Evolutionary conservation across 768 basidiomycete species (phyloP), one percentile per base, ranked within the genome.

Genomic region (Polyporus arcularius): DNA sequence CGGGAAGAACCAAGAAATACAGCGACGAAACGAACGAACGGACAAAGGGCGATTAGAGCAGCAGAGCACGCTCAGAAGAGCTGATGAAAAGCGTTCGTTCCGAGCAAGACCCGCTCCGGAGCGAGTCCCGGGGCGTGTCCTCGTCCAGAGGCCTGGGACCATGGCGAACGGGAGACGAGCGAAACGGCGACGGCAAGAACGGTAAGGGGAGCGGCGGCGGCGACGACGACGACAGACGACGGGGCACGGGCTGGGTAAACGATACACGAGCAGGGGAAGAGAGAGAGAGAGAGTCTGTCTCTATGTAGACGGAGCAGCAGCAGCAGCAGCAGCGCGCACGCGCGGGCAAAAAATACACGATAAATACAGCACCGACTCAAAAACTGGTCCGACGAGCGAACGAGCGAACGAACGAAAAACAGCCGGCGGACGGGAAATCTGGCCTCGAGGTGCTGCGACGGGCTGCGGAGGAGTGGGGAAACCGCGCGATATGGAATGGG

Each of bases 341-440:
- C 49, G 26, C 41, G 40, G 39, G 38, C 57, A 55, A 58, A 57
- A 63, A 63, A 63, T 63, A 63, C 62, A 63, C 50, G 53, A 63
- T 63, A 63, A 63, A 63, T 63, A 63, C 62, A 63, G 43, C 53
- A 52, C 6, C 35, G 35, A 35, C 35, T 26, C 21, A 11, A 35
- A 35, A 1, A 35, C 11, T 35, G 35, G 35, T 6, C 35, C n/a
- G 55, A 56, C 49, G 49, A 32, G 46, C 12, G 26, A 48, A 14
- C 21, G 46, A 15, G 3, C 21, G 35, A 35, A 35, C 11, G 35
- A 35, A 35, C 32, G 32, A 35, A 11, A 11, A 11, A 35, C 35
- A 35, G 35, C 35, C 35, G 35, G 52, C 9, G 32, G 46, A 32
- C 28, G 55, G 11, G 38, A 47, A 31, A 32, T 45, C 28, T 47